A percentile compares a stretch with the other conserved stretches of the same genome.
Conservation (phyloP, 306 rosid genomes). For the Inga oerstediana region DNA sequence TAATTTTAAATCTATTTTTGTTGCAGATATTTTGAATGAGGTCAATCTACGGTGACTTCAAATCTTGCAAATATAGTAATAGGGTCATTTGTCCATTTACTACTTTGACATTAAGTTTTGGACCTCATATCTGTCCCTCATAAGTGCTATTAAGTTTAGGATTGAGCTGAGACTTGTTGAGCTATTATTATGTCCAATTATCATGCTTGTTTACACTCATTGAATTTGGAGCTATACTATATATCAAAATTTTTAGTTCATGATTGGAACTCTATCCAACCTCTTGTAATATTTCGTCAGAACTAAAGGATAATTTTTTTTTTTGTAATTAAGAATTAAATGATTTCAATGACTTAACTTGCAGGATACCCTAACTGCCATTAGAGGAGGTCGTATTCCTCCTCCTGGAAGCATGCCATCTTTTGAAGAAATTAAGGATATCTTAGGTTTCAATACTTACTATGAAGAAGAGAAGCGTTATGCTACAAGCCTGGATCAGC, state of each 20-base stretch:
- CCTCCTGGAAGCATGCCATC: conserved; percentile 96
- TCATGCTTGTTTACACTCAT: conserved; percentile 1
- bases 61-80: not conserved
- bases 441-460: conserved; percentile 81
- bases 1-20: too few relatives aligned
- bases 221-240: not conserved
- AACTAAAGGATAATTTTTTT: not conserved
- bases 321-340: conserved; percentile 8
- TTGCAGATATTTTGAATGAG: not conserved
- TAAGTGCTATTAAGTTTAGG: conserved; percentile 13
- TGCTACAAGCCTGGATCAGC: conserved; percentile 50
- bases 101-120: conserved; percentile 4
- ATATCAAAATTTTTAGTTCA: not conserved
- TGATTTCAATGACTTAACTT: conserved; percentile 30
- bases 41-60: not conserved
- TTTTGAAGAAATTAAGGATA: conserved; percentile 85
- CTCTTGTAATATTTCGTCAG: conserved; percentile 12
- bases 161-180: conserved; percentile 25
- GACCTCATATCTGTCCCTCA: not conserved
- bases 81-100: not conserved
- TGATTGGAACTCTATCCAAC: not conserved
- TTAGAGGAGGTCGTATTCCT: conserved; percentile 93
- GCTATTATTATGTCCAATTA: not conserved
- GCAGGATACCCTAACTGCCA: conserved; percentile 83
- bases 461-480: conserved; percentile 95